Base-by-base conservation (phyloP, 2,329 filamentous ascomycete genomes). In the Gyromitra esculenta region DNA sequence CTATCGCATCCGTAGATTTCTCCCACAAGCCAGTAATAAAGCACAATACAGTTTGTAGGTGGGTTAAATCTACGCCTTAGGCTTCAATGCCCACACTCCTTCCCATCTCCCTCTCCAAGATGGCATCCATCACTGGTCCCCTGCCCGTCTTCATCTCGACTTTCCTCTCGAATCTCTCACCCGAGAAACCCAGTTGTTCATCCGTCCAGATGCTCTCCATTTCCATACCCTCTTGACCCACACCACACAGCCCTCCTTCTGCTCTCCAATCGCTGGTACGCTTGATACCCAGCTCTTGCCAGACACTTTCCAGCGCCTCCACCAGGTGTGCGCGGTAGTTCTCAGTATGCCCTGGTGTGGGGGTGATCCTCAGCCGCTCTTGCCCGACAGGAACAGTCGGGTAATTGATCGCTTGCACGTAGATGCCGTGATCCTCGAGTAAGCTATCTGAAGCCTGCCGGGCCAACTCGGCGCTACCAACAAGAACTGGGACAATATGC, bases 361-460 rank as follows among this genome's bases (percentile, higher is more conserved):
- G 96, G 1, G 96, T 99, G 84, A 99, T 93, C 80, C 96, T 92
- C 73, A 99, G 91, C 75, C 96, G 91, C 85, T 99, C 96, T 86
- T 99, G 94, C n/a, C 96, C 96, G 5, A 97, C 93, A 1, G 96
- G 96, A 1, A 99, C 96, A 66, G 96, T 99, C 1, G 96, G 96
- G 85, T 98, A 98, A 86, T 99, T 99, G 88, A 99, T 98, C 71
- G 93, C 94, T 85, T 99, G 96, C 35, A 99, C 96, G 83, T 99
- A 99, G 83, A 99, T 97, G 77, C 90, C 89, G 86, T 97, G 92
- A 80, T 97, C 91, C 80, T 92, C 90, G 13, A 99, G 88, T 25
- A 99, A 89, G 86, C 97, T 90, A 83, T 99, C 96, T 31, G 93
- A 97, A 6, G 96, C 96, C 81, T 91, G 87, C 87, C 96, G 97